Evolutionary conservation across 345 rosid species (phyloP).

Genomic region (Chamaenerion angustifolium): DNA sequence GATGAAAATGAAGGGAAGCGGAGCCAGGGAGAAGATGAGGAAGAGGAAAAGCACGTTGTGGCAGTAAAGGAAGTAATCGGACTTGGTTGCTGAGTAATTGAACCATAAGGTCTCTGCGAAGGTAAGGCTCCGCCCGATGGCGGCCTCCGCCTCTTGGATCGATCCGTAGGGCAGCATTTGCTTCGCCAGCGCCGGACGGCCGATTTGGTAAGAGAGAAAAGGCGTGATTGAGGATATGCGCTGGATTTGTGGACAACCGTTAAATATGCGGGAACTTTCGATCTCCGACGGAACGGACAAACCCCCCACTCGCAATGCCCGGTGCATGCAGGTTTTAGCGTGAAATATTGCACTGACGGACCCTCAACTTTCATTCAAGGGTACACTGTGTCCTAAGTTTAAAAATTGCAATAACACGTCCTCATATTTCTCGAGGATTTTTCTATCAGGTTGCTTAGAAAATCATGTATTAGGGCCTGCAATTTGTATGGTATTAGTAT

Average conservation of each 20-base stretch:
- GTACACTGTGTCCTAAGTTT: too few relatives aligned
- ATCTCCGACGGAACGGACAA: neutral
- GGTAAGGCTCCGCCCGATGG: constrained; percentile 67
- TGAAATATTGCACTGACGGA: too few relatives aligned
- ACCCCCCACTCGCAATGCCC: too few relatives aligned
- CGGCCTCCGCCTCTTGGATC: constrained; percentile 44
- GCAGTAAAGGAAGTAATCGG: constrained; percentile 68
- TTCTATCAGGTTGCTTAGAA: too few relatives aligned
- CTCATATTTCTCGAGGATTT: too few relatives aligned
- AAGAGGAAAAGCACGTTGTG: constrained; percentile 70
- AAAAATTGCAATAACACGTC: too few relatives aligned
- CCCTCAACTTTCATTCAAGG: too few relatives aligned
- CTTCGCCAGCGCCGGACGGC: neutral
- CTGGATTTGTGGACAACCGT: neutral
- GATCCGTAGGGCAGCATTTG: constrained; percentile 64
- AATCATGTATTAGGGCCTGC: too few relatives aligned
- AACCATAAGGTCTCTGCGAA: constrained; percentile 59
- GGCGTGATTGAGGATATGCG: neutral
- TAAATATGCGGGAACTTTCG: constrained; percentile 3
- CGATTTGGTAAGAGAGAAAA: neutral
- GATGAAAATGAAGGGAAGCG: constrained; percentile 47
- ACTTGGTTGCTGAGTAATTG: constrained; percentile 65
- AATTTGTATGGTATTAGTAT: too few relatives aligned
- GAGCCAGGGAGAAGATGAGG: constrained; percentile 54
- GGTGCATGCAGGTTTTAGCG: too few relatives aligned